These are phyloP conservation scores for Candida dajiaensis DNA, from an alignment of 805 yeast species.

Conservation along the genomic window DNA sequence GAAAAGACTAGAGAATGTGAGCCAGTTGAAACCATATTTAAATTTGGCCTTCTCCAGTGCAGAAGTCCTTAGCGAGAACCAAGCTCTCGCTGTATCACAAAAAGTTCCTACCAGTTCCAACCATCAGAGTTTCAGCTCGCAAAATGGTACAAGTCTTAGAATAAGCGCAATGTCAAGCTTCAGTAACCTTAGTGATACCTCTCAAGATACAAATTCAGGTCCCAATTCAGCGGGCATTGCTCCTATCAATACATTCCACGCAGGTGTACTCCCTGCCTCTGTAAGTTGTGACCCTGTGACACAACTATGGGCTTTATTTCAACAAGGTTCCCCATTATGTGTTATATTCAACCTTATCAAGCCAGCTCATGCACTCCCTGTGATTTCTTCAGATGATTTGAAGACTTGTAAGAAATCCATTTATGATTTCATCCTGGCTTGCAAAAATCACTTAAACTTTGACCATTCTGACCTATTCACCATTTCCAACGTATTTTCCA, in stretches of 20 bases:
- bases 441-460: conserved; percentile 66
- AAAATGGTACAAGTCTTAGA: conserved; percentile 22
- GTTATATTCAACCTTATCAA: conserved; percentile 69
- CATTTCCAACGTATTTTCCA: conserved; percentile 82
- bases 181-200: conserved; percentile 29
- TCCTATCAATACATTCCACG: conserved; percentile 52
- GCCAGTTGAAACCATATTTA: conserved; percentile 65
- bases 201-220: conserved; percentile 1
- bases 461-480: conserved; percentile 84
- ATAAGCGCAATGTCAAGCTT: conserved; percentile 29
- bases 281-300: conserved; percentile 87
- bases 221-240: conserved; percentile 8
- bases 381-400: conserved; percentile 71
- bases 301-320: conserved; percentile 79
- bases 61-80: conserved; percentile 67
- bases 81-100: conserved; percentile 46
- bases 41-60: conserved; percentile 59
- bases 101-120: conserved; percentile 16
- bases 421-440: conserved; percentile 83
- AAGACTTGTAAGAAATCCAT: conserved; percentile 84
- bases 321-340: conserved; percentile 90
- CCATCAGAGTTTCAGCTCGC: conserved; percentile 14
- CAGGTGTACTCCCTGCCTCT: conserved; percentile 72
- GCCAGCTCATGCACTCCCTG: conserved; percentile 52
- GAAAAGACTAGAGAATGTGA: conserved; percentile 48